Percentiles rank a stretch among this genome's conserved stretches.
Conservation (phyloP, 768 basidiomycete genomes). For the Cytidiella melzeri region DNA sequence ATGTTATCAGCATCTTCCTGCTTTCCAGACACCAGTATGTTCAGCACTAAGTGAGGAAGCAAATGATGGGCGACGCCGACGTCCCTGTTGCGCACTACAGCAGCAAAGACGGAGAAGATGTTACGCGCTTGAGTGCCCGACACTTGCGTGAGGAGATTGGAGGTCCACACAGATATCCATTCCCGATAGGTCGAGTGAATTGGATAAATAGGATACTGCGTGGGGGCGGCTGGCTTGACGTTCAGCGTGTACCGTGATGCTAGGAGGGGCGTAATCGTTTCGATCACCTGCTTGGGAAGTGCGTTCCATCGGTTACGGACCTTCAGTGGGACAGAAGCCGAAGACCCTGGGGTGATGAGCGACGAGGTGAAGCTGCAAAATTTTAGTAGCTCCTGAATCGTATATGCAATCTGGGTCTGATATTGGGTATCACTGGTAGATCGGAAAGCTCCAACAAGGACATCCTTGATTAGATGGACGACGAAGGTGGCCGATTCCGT, state of each 20-base stretch:
- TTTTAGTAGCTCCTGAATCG: constrained; percentile 84
- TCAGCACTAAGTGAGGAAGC: constrained; percentile 86
- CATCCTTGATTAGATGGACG: constrained; percentile 75
- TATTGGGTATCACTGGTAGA: constrained; percentile 93
- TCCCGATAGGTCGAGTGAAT: constrained; percentile 80
- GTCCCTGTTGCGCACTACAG: constrained; percentile 79
- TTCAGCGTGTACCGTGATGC: constrained; percentile 51
- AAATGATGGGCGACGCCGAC: constrained; percentile 91
- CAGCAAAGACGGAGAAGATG: constrained; percentile 76
- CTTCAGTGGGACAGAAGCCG: constrained; percentile 48
- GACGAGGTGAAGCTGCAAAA: constrained; percentile 82
- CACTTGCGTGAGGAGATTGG: constrained; percentile 66
- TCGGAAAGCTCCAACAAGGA: constrained; percentile 85
- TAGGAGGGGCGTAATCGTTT: constrained; percentile 81
- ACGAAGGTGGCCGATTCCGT: constrained; percentile 75
- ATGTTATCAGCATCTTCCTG: constrained; percentile 60
- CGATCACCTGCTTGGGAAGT: constrained; percentile 77
- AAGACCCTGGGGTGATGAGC: constrained; percentile 50
- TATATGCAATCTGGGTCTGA: constrained; percentile 83
- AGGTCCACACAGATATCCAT: constrained; percentile 91
- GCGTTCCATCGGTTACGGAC: constrained; percentile 72
- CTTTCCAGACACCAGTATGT: constrained; percentile 72
- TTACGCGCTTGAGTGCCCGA: constrained; percentile 49
- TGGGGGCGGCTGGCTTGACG: constrained; percentile 25
- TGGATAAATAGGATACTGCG: constrained; percentile 74